A percentile compares a stretch with the other conserved stretches of the same genome.
phyloP scores from a whole-genome alignment of 768 basidiomycete species.

The Leucocoprinus birnbaumii region DNA sequence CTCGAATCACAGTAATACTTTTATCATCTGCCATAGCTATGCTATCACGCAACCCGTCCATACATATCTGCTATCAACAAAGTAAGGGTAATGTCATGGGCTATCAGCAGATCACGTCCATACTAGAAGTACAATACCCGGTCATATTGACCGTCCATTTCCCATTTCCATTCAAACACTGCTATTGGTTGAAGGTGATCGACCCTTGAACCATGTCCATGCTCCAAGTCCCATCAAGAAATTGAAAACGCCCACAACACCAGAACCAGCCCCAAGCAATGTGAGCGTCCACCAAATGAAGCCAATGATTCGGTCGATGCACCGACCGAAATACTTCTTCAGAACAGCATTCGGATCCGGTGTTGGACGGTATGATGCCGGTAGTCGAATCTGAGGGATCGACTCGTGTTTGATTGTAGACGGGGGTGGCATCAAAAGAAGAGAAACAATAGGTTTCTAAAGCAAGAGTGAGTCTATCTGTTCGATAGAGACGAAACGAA shows the following conservation, averaged over 20 bases:
- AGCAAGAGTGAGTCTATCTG: background rate
- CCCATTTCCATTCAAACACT: constrained; percentile 2
- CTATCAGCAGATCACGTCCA: too few relatives aligned
- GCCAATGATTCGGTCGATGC: constrained; percentile 74
- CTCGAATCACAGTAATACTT: too few relatives aligned
- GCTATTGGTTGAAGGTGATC: constrained; percentile 13
- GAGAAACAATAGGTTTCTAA: constrained; percentile 84
- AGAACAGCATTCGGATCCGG: constrained; percentile 51
- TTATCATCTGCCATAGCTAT: too few relatives aligned
- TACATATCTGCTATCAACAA: too few relatives aligned
- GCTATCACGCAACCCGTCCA: too few relatives aligned
- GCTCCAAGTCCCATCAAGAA: constrained; percentile 64
- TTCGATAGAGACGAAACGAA: background rate
- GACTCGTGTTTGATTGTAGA: constrained; percentile 22
- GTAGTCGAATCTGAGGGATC: constrained; percentile 48
- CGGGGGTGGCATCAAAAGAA: constrained; percentile 60
- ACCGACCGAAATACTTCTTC: constrained; percentile 65
- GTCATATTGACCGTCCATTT: too few relatives aligned
- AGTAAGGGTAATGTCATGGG: too few relatives aligned
- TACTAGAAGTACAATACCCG: too few relatives aligned
- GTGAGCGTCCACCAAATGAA: constrained; percentile 76
- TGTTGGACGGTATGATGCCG: constrained; percentile 43
- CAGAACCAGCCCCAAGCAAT: constrained; percentile 74
- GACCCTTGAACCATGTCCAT: constrained; percentile 57
- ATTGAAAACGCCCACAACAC: constrained; percentile 68